Evolutionary conservation across 371 early-diverging fungal species (phyloP).

Genomic region (Mucor racemosus): DNA sequence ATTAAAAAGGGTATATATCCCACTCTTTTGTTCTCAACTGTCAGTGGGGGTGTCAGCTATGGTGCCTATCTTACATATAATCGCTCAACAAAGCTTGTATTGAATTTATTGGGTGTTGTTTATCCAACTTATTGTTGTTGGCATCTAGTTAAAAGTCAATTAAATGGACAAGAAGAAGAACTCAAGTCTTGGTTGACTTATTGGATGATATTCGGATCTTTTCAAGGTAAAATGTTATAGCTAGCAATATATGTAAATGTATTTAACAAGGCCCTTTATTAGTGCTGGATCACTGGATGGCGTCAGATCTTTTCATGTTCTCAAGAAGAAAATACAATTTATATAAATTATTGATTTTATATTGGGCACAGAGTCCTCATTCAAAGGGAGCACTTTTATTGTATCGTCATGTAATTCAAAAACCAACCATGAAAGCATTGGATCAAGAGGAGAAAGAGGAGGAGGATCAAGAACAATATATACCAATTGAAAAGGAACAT

Average conservation of each 20-base stretch:
- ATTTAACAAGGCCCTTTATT: neutral
- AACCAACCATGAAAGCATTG: conserved; percentile 19
- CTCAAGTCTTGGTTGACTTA: conserved; percentile 56
- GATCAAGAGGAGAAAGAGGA: neutral
- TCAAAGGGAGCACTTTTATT: conserved; percentile 51
- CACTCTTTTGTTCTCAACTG: conserved; percentile 31
- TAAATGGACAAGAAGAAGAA: conserved; percentile 5
- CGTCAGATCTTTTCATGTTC: conserved; percentile 27
- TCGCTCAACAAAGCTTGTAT: conserved; percentile 31
- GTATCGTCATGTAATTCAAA: conserved; percentile 43
- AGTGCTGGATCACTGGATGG: conserved; percentile 56
- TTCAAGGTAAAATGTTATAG: conserved; percentile 38
- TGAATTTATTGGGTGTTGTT: conserved; percentile 44
- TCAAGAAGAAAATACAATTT: conserved; percentile 49
- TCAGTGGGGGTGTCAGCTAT: conserved; percentile 28
- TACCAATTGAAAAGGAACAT: conserved; percentile 1
- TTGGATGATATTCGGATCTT: conserved; percentile 55
- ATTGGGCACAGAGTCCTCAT: conserved; percentile 60
- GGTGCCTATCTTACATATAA: conserved; percentile 35
- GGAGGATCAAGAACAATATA: neutral
- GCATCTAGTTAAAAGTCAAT: conserved; percentile 27
- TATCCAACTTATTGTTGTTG: conserved; percentile 51
- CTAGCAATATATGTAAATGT: no score
- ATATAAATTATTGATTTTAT: conserved; percentile 49
- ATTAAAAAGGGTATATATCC: conserved; percentile 44